Base-by-base conservation (phyloP, 768 basidiomycete species). In the Lactifluus volemus region DNA sequence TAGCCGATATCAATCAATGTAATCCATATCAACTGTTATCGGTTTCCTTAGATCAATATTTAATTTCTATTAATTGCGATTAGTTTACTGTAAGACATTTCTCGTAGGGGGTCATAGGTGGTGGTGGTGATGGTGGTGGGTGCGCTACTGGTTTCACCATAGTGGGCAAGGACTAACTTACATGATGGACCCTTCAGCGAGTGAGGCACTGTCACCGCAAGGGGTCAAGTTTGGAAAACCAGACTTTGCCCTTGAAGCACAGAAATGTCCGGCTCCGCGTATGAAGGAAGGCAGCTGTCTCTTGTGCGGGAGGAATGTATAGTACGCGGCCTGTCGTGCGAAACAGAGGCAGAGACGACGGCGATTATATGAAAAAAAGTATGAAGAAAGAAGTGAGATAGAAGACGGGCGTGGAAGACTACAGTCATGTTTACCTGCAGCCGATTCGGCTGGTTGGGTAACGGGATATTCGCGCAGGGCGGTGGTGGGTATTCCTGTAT, bases 201-300 rank as follows among this genome's bases (percentile, higher is more conserved):
- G 49, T 30, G 60, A 57, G 1, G 34, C n/a, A 3, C 49, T n/a
- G 9, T 48, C 53, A 63, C 60, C 41, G 1, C 10, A 60, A 11
- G 49, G 58, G 32, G 14, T n/a, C 39, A 51, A 48, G 38, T 21
- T 36, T 50, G 48, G 54, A 60, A 32, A n/a, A 41, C 17, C 17
- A 29, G 30, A n/a, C 21, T 25, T 14, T 54, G 38, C 14, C 49
- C 14, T 70, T 54, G 63, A 48, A 73, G 14, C 63, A 52, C 66
- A 10, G 76, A 82, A 54, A 74, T 73, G 5, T 78, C 81, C 2
- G 77, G 75, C 2, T 4, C 79, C 86, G 5, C 72, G 74, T 50
- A 84, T 82, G 30, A 88, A 83, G 67, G 83, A 86, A 66, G 74
- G n/a, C 86, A 88, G 68, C 73, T 89, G 50, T 70, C 75, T 14